Base-by-base conservation (phyloP, 495 filamentous ascomycete genomes). In the Aspergillus haitiensis region DNA sequence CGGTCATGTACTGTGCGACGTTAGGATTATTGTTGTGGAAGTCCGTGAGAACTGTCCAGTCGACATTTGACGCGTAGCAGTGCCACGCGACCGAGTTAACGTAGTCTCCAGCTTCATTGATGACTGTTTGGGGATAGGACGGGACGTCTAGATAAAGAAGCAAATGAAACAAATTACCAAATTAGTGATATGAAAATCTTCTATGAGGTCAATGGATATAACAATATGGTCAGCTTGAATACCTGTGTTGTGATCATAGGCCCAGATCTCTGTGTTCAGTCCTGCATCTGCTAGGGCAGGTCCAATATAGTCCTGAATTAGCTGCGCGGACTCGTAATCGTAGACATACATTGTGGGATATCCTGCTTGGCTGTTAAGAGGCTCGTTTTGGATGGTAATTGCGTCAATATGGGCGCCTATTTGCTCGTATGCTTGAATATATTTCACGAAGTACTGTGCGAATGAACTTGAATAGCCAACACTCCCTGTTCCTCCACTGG, bases 201-300 rank as follows among this genome's bases (percentile, higher is more conserved):
- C n/a, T 1, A 27, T 27, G 21, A 1, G 3, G 21, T 3, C 21
- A 27, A 27, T 27, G 1, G 3, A 27, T 27, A 27, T 27, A 27
- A 27, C 21, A 27, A 27, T 27, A 27, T 27, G 21, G 21, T 27
- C 21, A 27, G 3, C 21, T 40, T 10, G 37, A 61, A 56, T 68
- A 78, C 75, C 77, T 9, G 82, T 85, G 62, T 85, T 85, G 64
- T 84, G 81, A 58, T 84, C 82, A 48, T 83, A 82, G 2, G 81
- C 81, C 81, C 81, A 82, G 44, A 82, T 71, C 6, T 73, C 60
- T 1, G 79, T 82, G 53, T 65, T 47, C 39, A 82, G 58, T 6
- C 73, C 70, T 9, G 78, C 81, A 27, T 60, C 59, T 10, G 63
- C 59, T 6, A 84, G 58, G 10, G 79, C 77, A 15, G 81, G 81